These are phyloP conservation scores for Rhododendron vialii DNA, from an alignment of 148 eudicot genomes.

Conservation along the genomic window DNA sequence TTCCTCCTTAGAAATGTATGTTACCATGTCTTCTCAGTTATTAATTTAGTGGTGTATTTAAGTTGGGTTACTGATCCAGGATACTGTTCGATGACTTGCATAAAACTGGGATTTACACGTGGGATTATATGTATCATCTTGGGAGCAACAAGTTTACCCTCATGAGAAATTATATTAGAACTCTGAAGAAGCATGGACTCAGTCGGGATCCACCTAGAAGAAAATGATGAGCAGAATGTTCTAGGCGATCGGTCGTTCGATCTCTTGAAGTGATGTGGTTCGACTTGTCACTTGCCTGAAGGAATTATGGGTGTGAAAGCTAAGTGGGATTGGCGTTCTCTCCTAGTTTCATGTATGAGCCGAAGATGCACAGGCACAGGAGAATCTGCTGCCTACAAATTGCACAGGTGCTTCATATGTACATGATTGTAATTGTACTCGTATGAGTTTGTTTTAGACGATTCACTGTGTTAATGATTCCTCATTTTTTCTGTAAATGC, in stretches of 20 bases:
- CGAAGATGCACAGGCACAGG: background rate
- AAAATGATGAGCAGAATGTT: slow-evolving; percentile 30
- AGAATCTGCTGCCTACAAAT: background rate
- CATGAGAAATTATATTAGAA: slow-evolving; percentile 70
- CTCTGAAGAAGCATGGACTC: slow-evolving; percentile 70
- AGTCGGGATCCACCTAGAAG: slow-evolving; percentile 70
- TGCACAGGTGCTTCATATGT: background rate
- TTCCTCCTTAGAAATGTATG: background rate
- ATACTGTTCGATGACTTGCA: slow-evolving; percentile 76
- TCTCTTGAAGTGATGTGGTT: background rate
- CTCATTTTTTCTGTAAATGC: background rate
- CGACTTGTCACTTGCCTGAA: background rate
- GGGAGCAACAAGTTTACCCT: slow-evolving; percentile 85
- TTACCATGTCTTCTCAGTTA: background rate
- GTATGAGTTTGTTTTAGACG: background rate
- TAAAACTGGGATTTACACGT: slow-evolving; percentile 68
- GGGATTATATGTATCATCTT: slow-evolving; percentile 79
- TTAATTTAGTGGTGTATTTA: background rate
- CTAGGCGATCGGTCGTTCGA: background rate
- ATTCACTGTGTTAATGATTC: background rate
- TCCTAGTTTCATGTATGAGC: background rate
- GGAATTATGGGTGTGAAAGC: background rate
- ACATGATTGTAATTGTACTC: background rate
- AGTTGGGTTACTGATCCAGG: slow-evolving; percentile 31
- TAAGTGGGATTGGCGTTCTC: background rate